Evolutionary conservation across 1,284 basidiomycete genomes (phyloP).

Genomic region (Boletus semigastroideus): DNA sequence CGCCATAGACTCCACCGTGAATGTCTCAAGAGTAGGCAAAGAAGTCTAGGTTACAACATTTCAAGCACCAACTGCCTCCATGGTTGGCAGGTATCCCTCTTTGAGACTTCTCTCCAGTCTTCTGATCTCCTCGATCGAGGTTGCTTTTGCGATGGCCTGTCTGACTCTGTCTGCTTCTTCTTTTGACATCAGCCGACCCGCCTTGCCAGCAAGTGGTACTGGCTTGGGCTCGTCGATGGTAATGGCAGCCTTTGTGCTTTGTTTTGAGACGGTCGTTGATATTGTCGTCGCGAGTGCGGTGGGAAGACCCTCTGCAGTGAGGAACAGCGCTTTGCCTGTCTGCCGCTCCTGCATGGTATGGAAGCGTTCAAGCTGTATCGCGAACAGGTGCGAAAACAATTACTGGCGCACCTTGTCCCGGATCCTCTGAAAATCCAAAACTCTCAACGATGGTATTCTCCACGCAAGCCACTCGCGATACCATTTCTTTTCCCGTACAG

Average conservation of each 20-base stretch:
- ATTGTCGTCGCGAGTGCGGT: constrained; percentile 82
- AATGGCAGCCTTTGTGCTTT: constrained; percentile 55
- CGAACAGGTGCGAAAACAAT: constrained; percentile 19
- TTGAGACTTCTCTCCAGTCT: constrained; percentile 84
- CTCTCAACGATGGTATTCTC: constrained; percentile 82
- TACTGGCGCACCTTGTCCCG: constrained; percentile 82
- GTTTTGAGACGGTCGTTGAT: constrained; percentile 68
- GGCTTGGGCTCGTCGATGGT: constrained; percentile 73
- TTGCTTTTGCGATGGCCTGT: constrained; percentile 87
- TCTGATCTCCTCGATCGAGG: constrained; percentile 89
- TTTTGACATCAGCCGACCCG: constrained; percentile 86
- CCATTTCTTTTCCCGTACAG: constrained; percentile 90
- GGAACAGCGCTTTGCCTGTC: constrained; percentile 71
- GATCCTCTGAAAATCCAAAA: constrained; percentile 96
- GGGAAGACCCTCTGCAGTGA: constrained; percentile 72
- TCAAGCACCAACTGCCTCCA: constrained; percentile 74
- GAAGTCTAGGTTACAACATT: constrained; percentile 28
- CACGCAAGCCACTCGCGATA: constrained; percentile 95
- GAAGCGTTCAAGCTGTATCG: constrained; percentile 31
- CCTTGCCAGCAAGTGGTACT: constrained; percentile 57
- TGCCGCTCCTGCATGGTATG: constrained; percentile 64
- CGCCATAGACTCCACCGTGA: not conserved
- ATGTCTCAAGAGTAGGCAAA: constrained; percentile 15
- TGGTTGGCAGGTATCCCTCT: constrained; percentile 80
- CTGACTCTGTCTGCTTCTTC: constrained; percentile 91